A percentile compares a stretch with the other conserved stretches of the same genome.
Evolutionary conservation across 495 filamentous ascomycete genomes (phyloP).

Genomic region (Lasiosphaeria miniovina): DNA sequence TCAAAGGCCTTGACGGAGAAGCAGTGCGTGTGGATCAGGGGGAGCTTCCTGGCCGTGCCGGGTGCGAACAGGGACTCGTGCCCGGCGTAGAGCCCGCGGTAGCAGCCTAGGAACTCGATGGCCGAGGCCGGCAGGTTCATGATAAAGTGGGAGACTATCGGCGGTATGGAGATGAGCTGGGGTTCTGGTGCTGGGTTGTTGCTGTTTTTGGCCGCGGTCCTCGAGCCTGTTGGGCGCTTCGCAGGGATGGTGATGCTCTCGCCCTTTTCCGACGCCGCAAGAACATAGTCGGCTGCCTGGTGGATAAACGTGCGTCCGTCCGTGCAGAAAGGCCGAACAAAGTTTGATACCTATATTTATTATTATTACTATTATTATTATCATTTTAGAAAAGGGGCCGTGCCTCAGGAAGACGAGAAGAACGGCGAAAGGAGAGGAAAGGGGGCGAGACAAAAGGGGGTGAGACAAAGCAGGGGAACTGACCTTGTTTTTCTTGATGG

Average conservation of each 20-base stretch:
- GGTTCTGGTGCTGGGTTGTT: constrained; percentile 35
- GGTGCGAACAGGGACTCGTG: constrained; percentile 64
- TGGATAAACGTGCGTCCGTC: constrained; percentile 82
- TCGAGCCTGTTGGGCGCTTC: constrained; percentile 38
- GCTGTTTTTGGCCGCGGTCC: constrained; percentile 13
- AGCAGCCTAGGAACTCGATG: constrained; percentile 79
- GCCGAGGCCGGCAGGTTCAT: constrained; percentile 95
- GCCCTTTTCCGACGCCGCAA: constrained; percentile 46
- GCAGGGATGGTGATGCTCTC: constrained; percentile 42
- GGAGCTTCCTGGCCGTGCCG: constrained; percentile 55
- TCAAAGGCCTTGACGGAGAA: constrained; percentile 75
- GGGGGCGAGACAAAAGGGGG: neutral
- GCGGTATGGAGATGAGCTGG: constrained; percentile 53
- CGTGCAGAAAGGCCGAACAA: constrained; percentile 72
- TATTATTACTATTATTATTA: constrained; percentile 7
- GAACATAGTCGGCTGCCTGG: constrained; percentile 59
- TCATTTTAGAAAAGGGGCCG: neutral
- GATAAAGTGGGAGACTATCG: constrained; percentile 82
- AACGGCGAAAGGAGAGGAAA: neutral
- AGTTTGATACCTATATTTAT: constrained; percentile 56
- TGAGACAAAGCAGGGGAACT: constrained; percentile 3
- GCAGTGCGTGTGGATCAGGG: constrained; percentile 88
- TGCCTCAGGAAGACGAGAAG: too few relatives aligned
- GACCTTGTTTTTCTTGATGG: constrained; percentile 75
- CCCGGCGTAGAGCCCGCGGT: constrained; percentile 74